Evolutionary conservation across 345 rosid species (phyloP).

Genomic region (Citrus cavaleriei): DNA sequence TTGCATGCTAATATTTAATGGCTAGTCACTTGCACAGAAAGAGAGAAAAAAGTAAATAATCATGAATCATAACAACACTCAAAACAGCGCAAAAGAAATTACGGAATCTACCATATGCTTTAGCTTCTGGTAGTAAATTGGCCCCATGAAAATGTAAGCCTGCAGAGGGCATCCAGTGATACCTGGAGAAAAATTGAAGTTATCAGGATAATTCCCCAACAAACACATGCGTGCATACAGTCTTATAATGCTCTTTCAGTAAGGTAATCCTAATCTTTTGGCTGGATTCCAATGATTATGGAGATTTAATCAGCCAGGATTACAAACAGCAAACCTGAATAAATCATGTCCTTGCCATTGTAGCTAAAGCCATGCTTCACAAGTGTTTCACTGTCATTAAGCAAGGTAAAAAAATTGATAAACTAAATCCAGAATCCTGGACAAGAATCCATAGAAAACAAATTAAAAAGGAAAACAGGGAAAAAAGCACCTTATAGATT

Average conservation of each 20-base stretch:
- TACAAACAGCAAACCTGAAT: conserved; percentile 59
- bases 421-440: background rate
- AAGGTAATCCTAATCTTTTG: background rate
- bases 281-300: background rate
- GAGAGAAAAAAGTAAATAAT: background rate
- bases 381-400: conserved; percentile 63
- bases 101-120: conserved; percentile 81
- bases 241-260: background rate
- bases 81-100: background rate
- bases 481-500: conserved; percentile 57
- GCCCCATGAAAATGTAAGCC: conserved; percentile 94
- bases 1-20: background rate
- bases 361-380: conserved; percentile 76
- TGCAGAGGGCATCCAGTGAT: conserved; percentile 85
- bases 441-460: background rate
- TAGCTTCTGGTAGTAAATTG: conserved; percentile 94
- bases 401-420: background rate
- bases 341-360: conserved; percentile 86
- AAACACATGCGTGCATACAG: background rate
- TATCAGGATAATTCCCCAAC: conserved; percentile 12
- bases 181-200: conserved; percentile 44
- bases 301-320: background rate
- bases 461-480: background rate
- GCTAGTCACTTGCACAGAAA: background rate
- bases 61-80: background rate